These are phyloP conservation scores for Hydrangea macrophylla DNA, from an alignment of 148 eudicot genomes.

Conservation along the genomic window DNA sequence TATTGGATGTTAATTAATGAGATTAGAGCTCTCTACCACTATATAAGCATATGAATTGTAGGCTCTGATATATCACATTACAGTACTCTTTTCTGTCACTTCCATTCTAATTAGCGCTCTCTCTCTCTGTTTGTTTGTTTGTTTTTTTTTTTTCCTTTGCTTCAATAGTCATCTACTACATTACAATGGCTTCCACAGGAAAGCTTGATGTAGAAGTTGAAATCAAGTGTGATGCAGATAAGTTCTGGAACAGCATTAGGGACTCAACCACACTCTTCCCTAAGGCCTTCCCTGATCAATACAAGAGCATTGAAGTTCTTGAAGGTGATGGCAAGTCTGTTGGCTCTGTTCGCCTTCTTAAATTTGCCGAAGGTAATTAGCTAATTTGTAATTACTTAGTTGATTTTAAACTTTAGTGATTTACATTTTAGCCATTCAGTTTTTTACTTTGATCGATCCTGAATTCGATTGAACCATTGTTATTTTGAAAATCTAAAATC, in stretches of 20 bases:
- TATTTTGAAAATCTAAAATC: no score
- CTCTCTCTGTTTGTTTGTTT: background rate
- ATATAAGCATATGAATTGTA: background rate
- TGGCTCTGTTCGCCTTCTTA: constrained; percentile 62
- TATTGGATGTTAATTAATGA: background rate
- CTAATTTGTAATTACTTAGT: no score
- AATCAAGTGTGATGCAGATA: constrained; percentile 46
- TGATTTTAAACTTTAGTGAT: no score
- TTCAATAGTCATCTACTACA: no score
- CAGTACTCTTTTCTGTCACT: background rate
- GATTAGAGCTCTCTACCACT: constrained; percentile 1
- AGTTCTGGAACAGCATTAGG: constrained; percentile 57
- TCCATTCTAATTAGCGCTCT: background rate
- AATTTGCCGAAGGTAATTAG: constrained; percentile 68
- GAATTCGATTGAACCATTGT: no score
- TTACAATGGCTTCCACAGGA: constrained; percentile 34
- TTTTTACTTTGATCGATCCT: no score
- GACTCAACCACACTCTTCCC: constrained; percentile 62
- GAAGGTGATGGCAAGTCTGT: constrained; percentile 79
- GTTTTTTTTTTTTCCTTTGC: no score
- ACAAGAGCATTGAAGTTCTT: constrained; percentile 67
- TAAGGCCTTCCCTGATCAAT: constrained; percentile 62
- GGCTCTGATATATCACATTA: background rate
- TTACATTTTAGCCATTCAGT: no score
- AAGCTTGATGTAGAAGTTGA: constrained; percentile 81